Base-by-base conservation (phyloP, 2,329 filamentous ascomycete genomes). In the Colletotrichum paranaense region DNA sequence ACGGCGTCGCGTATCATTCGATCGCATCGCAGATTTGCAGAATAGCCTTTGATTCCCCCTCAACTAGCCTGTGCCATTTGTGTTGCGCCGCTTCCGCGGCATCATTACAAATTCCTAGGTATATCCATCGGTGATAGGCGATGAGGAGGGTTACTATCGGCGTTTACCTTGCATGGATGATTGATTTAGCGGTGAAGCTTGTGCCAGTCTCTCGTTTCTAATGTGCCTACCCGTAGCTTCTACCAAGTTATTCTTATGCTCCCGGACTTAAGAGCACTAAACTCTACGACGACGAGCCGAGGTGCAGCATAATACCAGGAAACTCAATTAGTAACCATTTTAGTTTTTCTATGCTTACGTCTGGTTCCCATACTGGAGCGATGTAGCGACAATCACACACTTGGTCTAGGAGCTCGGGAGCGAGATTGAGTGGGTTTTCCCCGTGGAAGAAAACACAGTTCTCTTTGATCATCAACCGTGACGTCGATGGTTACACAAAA, bases 81-180 rank as follows among this genome's bases (percentile, higher is more conserved):
- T 32, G 14, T 28, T 35, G 35, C 56, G 32, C 63, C 56, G 46
- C 35, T 26, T 67, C 63, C 46, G n/a, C 30, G 42, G 59, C 8
- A 11, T 58, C 26, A 28, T 67, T 55, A 71, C 42, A 55, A 67
- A 67, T 67, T 32, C 3, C 30, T 24, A 11, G 38, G 14, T 12
- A 42, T 19, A 7, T 42, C 14, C 19, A 38, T 72, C 70, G 70
- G 66, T 26, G 70, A 53, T 72, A 69, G 66, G 66, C 26, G 42
- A 32, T 57, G 26, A 28, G 8, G 57, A 12, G 12, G 28, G 12
- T 6, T 63, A 19, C 16, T 22, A 42, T 72, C 69, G 69, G 69
- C 24, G 64, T 57, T 72, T 49, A 12, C 38, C 11, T 7, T 49
- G 42, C 66, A 63, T 63, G 14, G 22, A 22, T 42, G 32, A 42